phyloP scores from a whole-genome alignment of 495 filamentous ascomycete genomes.

The Penicillium paradoxum region DNA sequence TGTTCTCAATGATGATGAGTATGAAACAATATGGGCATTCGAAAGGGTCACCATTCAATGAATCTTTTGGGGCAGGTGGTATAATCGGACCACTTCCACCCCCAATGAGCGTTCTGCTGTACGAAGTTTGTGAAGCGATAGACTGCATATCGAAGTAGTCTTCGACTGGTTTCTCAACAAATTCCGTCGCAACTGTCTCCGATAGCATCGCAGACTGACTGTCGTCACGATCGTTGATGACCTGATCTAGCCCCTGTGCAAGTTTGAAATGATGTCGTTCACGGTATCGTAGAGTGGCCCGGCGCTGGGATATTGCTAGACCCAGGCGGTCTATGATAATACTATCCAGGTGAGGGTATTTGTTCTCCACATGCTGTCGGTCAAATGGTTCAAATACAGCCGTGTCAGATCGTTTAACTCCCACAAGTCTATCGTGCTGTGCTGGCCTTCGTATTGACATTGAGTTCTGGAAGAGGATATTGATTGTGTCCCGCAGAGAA shows the following conservation, averaged over 20 bases:
- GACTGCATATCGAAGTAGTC: too few relatives aligned
- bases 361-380: slow-evolving; percentile 6
- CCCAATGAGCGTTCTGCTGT: neutral
- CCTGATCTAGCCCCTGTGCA: too few relatives aligned
- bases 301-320: neutral
- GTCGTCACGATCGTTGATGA: too few relatives aligned
- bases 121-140: neutral
- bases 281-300: too few relatives aligned
- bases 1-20: slow-evolving; percentile 12
- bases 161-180: too few relatives aligned
- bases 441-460: neutral
- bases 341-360: neutral
- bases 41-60: slow-evolving; percentile 8
- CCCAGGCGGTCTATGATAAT: too few relatives aligned
- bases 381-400: neutral
- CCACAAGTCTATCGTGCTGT: neutral
- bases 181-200: too few relatives aligned
- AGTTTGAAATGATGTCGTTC: too few relatives aligned
- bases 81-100: neutral
- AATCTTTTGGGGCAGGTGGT: slow-evolving; percentile 9
- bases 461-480: neutral
- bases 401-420: neutral
- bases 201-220: too few relatives aligned
- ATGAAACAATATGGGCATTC: slow-evolving; percentile 29
- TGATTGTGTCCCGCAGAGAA: neutral